Evolutionary conservation across 352 stramenopile genomes (phyloP).

Genomic region (Peronospora farinosa): DNA sequence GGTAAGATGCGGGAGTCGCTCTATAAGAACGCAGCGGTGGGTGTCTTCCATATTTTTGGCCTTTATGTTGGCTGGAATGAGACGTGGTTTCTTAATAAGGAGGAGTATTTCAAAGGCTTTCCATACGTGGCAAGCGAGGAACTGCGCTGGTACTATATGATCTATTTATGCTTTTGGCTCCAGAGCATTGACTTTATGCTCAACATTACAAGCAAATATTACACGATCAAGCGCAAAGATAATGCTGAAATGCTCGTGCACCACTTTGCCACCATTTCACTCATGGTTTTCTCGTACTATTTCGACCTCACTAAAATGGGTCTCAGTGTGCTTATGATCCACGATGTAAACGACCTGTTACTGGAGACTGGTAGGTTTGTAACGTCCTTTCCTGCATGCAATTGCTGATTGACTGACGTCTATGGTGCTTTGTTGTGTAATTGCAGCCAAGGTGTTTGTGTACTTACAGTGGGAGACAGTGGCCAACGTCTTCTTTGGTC

Average conservation of each 20-base stretch:
- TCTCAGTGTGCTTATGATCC: slow-evolving; percentile 77
- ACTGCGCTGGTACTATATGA: slow-evolving; percentile 81
- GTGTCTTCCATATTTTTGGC: slow-evolving; percentile 50
- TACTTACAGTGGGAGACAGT: slow-evolving; percentile 63
- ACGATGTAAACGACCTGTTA: slow-evolving; percentile 75
- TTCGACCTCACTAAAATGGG: slow-evolving; percentile 66
- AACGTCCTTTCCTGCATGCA: background rate
- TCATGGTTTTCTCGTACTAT: slow-evolving; percentile 74
- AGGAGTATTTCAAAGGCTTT: slow-evolving; percentile 57
- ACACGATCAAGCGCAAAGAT: slow-evolving; percentile 78
- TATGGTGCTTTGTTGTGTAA: background rate
- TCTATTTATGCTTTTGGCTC: slow-evolving; percentile 78
- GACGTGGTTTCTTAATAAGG: slow-evolving; percentile 72
- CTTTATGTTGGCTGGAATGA: slow-evolving; percentile 55
- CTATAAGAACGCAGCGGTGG: slow-evolving; percentile 75
- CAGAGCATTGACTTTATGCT: slow-evolving; percentile 84
- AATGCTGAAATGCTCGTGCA: slow-evolving; percentile 78
- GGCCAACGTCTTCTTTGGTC: slow-evolving; percentile 62
- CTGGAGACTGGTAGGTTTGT: slow-evolving; percentile 31
- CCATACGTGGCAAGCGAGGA: slow-evolving; percentile 41
- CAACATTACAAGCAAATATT: slow-evolving; percentile 73
- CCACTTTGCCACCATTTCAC: slow-evolving; percentile 66
- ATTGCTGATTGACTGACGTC: slow-evolving; percentile 1
- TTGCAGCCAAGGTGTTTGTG: slow-evolving; percentile 69
- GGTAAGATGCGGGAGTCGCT: slow-evolving; percentile 82